Base-by-base conservation (phyloP, 768 basidiomycete species). In the Lentinus brumalis region DNA sequence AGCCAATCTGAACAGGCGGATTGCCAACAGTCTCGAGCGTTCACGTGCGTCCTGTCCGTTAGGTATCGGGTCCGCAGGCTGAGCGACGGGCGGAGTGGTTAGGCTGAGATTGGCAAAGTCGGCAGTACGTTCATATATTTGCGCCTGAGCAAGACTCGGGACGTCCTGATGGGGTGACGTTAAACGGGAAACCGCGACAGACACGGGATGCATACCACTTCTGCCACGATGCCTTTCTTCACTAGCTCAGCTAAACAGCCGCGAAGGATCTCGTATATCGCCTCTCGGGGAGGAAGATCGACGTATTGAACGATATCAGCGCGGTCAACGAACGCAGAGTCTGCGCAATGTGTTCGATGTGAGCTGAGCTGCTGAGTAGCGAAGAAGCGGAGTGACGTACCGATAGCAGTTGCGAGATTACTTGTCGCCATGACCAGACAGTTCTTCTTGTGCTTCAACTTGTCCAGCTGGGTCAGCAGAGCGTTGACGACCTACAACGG, bases 291-390 rank as follows among this genome's bases (percentile, higher is more conserved):
- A 1, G 97, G 97, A 7, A 94, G 81, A 65, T 95, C 96, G 18
- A 98, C 83, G 68, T 94, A 97, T 78, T 96, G 96, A 18, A 97
- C 86, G 51, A 98, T 94, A 69, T 99, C 97, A 9, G 96, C 97
- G 42, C 97, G 89, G 70, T 98, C 97, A 50, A 98, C 87, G 71
- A 98, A 98, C 4, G 96, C 97, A 52, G 86, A 87, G 68, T 99
- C 96, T 98, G 66, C 16, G 21, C 7, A 15, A 30, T 9, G 26
- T 9, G 46, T 7, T 29, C 16, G 46, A 30, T 29, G 14, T 10
- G 46, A 15, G 21, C 2, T 35, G 11, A 35, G 35, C 35, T 35
- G 29, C 29, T 14, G 29, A 29, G 14, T 4, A 26, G 14, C 29
- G 26, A 4, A 26, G 14, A 18, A 29, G 21, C 18, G 8, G 12